phyloP scores from a whole-genome alignment of 768 basidiomycete species.

The Amanita molliuscula region DNA sequence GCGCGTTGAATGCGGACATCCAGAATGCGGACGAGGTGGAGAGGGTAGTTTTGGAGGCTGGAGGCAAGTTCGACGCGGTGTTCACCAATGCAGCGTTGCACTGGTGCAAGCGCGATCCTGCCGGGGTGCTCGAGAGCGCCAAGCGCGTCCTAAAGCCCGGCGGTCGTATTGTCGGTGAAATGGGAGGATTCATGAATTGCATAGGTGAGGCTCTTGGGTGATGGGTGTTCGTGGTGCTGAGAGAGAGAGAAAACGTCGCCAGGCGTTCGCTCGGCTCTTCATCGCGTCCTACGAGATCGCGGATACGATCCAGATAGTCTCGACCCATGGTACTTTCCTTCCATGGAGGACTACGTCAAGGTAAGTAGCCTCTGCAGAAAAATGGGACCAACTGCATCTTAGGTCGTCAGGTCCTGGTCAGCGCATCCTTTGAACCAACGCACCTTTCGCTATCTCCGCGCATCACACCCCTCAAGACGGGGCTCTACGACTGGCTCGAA shows the following conservation, averaged over 20 bases:
- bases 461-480: conserved; percentile 39
- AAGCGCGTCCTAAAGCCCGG: conserved; percentile 54
- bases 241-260: not conserved
- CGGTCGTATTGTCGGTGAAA: conserved; percentile 66
- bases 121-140: conserved; percentile 50
- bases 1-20: conserved; percentile 43
- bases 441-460: conserved; percentile 47
- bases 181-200: conserved; percentile 70
- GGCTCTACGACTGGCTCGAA: conserved; percentile 54
- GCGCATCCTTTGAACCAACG: conserved; percentile 44
- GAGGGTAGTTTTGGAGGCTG: not conserved
- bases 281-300: conserved; percentile 37
- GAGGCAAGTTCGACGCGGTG: conserved; percentile 49
- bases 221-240: too few species aligned
- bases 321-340: conserved; percentile 87
- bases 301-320: conserved; percentile 47
- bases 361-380: conserved; percentile 20
- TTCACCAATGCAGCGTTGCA: conserved; percentile 79
- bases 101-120: conserved; percentile 76
- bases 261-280: conserved; percentile 54
- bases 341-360: conserved; percentile 50
- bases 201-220: conserved; percentile 32
- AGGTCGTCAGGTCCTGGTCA: conserved; percentile 38
- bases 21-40: conserved; percentile 28
- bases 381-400: not conserved